Evolutionary conservation across 129 eudicot species (phyloP).

Genomic region (Flaveria robusta): DNA sequence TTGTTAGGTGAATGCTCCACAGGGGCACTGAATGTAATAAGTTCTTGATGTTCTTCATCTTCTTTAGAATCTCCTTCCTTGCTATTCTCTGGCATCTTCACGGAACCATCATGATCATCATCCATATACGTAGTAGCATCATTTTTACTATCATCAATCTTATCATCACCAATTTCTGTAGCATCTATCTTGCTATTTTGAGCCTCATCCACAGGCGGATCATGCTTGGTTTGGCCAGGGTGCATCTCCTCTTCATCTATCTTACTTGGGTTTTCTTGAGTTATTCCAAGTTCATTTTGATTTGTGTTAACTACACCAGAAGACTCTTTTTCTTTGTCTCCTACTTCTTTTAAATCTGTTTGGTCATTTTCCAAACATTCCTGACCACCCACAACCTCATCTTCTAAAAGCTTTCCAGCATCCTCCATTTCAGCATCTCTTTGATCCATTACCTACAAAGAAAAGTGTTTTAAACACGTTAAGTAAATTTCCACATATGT

Average conservation of each 20-base stretch:
- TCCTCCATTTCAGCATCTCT: conserved; percentile 65
- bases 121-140: conserved; percentile 9
- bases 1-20: conserved; percentile 38
- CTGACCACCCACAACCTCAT: conserved; percentile 31
- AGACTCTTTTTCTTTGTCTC: conserved; percentile 27
- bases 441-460: conserved; percentile 42
- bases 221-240: conserved; percentile 23
- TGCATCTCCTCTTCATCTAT: conserved; percentile 27
- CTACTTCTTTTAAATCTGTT: conserved; percentile 30
- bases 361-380: conserved; percentile 21
- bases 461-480: neutral
- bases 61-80: conserved; percentile 25
- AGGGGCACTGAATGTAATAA: conserved; percentile 36
- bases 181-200: conserved; percentile 24
- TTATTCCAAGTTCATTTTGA: conserved; percentile 20
- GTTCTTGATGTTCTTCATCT: conserved; percentile 40
- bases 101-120: conserved; percentile 20
- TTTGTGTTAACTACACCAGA: conserved; percentile 22
- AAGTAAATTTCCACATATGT: neutral
- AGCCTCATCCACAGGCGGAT: conserved; percentile 34
- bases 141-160: conserved; percentile 18
- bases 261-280: conserved; percentile 26
- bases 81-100: conserved; percentile 36
- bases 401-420: conserved; percentile 35
- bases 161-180: conserved; percentile 14